A percentile compares a stretch with the other conserved stretches of the same genome.
phyloP scores from a whole-genome alignment of 805 yeast species.

The Millerago galiae region DNA sequence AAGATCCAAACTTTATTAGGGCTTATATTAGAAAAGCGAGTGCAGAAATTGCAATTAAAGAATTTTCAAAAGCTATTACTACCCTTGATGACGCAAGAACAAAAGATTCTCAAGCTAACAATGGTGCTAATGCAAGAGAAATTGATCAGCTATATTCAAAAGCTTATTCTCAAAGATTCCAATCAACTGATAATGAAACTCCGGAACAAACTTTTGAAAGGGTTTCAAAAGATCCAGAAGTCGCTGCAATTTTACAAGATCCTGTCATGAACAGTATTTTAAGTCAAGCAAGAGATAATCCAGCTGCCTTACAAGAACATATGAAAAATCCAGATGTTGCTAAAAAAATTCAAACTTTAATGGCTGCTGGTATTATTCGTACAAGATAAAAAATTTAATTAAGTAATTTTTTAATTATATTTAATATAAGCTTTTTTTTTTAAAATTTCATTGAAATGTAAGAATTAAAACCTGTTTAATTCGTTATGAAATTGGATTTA shows the following conservation, averaged over 20 bases:
- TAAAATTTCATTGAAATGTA: not conserved
- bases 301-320: constrained; percentile 95
- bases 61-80: constrained; percentile 73
- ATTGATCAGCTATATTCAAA: constrained; percentile 76
- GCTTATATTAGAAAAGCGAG: constrained; percentile 97
- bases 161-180: constrained; percentile 76
- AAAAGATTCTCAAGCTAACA: constrained; percentile 58
- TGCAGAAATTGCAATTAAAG: constrained; percentile 87
- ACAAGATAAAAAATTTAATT: constrained; percentile 45
- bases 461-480: not conserved
- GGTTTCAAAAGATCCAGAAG: constrained; percentile 89
- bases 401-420: not conserved
- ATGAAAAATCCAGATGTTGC: constrained; percentile 93
- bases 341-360: constrained; percentile 79
- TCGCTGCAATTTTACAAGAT: constrained; percentile 80
- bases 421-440: not conserved
- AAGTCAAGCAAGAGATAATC: constrained; percentile 89
- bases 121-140: constrained; percentile 59
- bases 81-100: constrained; percentile 75
- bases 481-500: not conserved
- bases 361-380: constrained; percentile 96
- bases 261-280: constrained; percentile 95
- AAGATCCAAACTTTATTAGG: constrained; percentile 84
- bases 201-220: constrained; percentile 92
- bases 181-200: constrained; percentile 72